Evolutionary conservation across 1,139 yeast genomes (phyloP), one percentile per base, ranked within the genome.

Genomic region (Citeromyces siamensis): DNA sequence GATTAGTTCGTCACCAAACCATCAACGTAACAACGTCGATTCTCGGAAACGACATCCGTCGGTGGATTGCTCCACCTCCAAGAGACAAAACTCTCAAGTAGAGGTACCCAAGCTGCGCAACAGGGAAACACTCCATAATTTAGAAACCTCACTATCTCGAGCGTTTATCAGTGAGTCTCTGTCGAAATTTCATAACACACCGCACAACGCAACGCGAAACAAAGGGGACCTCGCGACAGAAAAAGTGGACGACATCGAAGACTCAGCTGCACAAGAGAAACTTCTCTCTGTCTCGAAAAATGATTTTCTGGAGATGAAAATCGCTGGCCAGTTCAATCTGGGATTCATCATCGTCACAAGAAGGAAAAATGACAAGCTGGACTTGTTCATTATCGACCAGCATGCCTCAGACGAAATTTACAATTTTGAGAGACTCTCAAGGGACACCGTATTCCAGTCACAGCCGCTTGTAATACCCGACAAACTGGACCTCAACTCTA

Each of bases 351-450:
- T 90, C 22, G 94, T 83, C 0, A 69, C 74, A 2, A 60, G 70
- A 38, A 41, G 45, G 5, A 44, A 48, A 5, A 44, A 49, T n/a
- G 46, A 50, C 2, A 56, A 56, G 9, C 27, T 44, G 6, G 85
- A 84, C 50, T 52, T 90, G 32, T 86, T 90, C 48, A 88, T 90
- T 33, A 69, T 90, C 35, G 99, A 90, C 53, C 99, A 90, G 56
- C 99, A 90, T 59, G 98, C 98, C 1, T 83, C 95, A 44, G 98
- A 90, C 57, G 99, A 90, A 51, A 90, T 86, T 49, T 84, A 51
- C 58, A 90, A 90, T 54, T 90, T 84, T 60, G 98, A 93, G 53
- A 64, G 62, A 37, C 59, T 85, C 14, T 75, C 71, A 42, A 52
- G 56, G 19, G 66, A 64, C 8, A 74, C 82, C 0, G 56, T 59